Conservation (phyloP, 345 rosid genomes). For the Heritiera fomes region DNA sequence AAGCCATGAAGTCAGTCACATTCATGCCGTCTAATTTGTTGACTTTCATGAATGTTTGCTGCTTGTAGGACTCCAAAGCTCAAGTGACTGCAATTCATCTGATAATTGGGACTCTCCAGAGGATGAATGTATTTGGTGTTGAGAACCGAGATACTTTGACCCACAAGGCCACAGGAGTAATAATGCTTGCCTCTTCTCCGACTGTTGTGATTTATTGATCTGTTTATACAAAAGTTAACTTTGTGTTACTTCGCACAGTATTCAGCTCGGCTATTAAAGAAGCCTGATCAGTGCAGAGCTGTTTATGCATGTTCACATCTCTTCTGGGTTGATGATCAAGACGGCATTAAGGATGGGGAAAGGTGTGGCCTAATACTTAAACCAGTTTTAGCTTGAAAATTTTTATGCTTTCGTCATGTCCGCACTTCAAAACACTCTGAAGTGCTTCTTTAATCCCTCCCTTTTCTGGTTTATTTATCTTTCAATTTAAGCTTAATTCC, state of each 20-base stretch:
- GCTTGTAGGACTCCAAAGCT: slow-evolving; percentile 74
- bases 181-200: slow-evolving; percentile 15
- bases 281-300: slow-evolving; percentile 95
- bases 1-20: not conserved
- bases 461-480: not conserved
- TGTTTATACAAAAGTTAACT: slow-evolving; percentile 16
- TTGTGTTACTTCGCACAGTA: slow-evolving; percentile 48
- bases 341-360: slow-evolving; percentile 76
- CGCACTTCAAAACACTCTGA: not conserved
- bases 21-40: slow-evolving; percentile 1
- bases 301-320: slow-evolving; percentile 92
- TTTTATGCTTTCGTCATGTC: not conserved
- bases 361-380: slow-evolving; percentile 44
- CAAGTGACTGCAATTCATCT: slow-evolving; percentile 87
- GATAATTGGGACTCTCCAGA: slow-evolving; percentile 81
- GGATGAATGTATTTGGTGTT: slow-evolving; percentile 82
- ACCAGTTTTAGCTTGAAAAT: not conserved
- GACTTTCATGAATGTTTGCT: slow-evolving; percentile 11
- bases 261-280: slow-evolving; percentile 87
- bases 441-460: not conserved
- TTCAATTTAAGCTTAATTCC: not conserved
- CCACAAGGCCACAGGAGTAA: slow-evolving; percentile 95
- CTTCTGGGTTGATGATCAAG: slow-evolving; percentile 78
- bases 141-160: slow-evolving; percentile 91
- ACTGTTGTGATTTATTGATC: slow-evolving; percentile 6